A percentile compares a stretch with the other conserved stretches of the same genome.
Conservation (phyloP, 371 early-diverging fungal species). For the Lichtheimia ramosa region DNA sequence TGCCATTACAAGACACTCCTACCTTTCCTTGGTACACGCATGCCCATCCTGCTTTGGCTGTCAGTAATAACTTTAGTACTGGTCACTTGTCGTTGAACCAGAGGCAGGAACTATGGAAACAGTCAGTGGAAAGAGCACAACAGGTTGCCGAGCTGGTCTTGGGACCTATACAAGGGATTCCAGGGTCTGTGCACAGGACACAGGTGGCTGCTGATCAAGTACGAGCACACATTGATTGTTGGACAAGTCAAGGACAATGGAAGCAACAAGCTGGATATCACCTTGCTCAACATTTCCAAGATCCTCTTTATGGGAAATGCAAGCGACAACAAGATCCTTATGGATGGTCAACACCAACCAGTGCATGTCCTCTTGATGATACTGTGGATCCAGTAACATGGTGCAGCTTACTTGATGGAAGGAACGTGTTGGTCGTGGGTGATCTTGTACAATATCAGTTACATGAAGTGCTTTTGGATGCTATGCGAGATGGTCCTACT, state of each 20-base stretch:
- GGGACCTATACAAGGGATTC: slow-evolving; percentile 10
- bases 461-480: slow-evolving; percentile 54
- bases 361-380: slow-evolving; percentile 7
- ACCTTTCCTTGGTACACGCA: slow-evolving; percentile 5
- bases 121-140: neutral
- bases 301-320: slow-evolving; percentile 31
- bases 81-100: neutral
- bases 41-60: slow-evolving; percentile 1
- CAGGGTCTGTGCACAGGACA: neutral
- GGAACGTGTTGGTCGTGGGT: slow-evolving; percentile 52
- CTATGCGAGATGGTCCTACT: slow-evolving; percentile 47
- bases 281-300: slow-evolving; percentile 35
- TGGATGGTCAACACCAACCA: slow-evolving; percentile 1
- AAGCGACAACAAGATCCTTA: neutral
- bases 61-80: neutral
- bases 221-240: slow-evolving; percentile 15
- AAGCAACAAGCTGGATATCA: neutral
- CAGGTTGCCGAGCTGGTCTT: slow-evolving; percentile 6
- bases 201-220: slow-evolving; percentile 4
- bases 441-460: slow-evolving; percentile 59
- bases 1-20: too few species aligned
- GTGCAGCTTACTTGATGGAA: slow-evolving; percentile 36
- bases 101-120: neutral
- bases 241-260: slow-evolving; percentile 20
- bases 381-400: slow-evolving; percentile 23